Conservation (phyloP, 2,329 filamentous ascomycete genomes). For the Penicillium sp. region DNA sequence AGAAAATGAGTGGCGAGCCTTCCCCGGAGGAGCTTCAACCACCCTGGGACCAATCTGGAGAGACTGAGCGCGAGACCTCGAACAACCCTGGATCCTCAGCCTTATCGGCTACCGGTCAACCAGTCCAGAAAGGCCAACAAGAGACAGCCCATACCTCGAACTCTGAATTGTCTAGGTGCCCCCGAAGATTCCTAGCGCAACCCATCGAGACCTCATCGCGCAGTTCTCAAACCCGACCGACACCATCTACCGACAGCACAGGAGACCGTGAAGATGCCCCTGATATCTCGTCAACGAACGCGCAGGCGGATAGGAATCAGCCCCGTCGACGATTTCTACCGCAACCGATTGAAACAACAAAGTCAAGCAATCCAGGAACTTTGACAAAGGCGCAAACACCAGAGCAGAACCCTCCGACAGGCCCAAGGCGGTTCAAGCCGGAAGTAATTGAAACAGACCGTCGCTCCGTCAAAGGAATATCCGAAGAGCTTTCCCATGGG, state of each 20-base stretch:
- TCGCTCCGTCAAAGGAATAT: constrained; percentile 27
- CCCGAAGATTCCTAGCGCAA: constrained; percentile 38
- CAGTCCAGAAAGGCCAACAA: not conserved
- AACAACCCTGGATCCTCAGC: not conserved
- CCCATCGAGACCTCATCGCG: constrained; percentile 44
- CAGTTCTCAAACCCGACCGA: constrained; percentile 28
- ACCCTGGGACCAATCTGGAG: not conserved
- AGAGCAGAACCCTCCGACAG: constrained; percentile 18
- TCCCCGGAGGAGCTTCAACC: not conserved
- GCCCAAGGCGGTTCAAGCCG: constrained; percentile 29
- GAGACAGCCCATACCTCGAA: not conserved
- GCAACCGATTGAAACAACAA: constrained; percentile 64
- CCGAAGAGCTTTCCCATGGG: constrained; percentile 39
- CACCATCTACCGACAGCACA: not conserved
- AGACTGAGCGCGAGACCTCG: not conserved
- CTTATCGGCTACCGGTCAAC: not conserved
- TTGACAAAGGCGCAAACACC: constrained; percentile 25
- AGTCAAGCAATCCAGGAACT: constrained; percentile 44
- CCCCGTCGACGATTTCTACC: constrained; percentile 26
- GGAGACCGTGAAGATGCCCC: constrained; percentile 11
- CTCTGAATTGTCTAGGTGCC: constrained; percentile 1
- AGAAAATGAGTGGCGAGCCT: constrained; percentile 4
- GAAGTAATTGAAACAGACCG: constrained; percentile 32
- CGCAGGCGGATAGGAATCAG: not conserved
- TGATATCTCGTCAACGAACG: not conserved